Percentiles rank a stretch among this genome's conserved stretches.
These are phyloP conservation scores for Lachnellula subtilissima DNA, from an alignment of 2,329 filamentous ascomycete species.

Conservation along the genomic window DNA sequence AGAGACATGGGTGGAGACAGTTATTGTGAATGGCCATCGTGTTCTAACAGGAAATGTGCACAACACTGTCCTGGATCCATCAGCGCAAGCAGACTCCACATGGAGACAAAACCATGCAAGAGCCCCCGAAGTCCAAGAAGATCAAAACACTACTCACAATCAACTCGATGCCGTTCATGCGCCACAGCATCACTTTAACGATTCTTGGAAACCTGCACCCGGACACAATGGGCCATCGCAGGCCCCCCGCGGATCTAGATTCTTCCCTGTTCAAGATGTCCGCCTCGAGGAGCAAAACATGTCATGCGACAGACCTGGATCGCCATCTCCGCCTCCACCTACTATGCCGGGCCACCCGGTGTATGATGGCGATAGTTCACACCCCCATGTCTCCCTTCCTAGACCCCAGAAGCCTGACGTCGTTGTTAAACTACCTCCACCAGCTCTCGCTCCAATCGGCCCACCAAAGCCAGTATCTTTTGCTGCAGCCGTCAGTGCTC, in stretches of 20 bases:
- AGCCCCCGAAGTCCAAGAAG: slow-evolving; percentile 16
- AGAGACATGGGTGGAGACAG: slow-evolving; percentile 25
- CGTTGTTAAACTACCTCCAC: slow-evolving; percentile 69
- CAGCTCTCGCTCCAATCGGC: slow-evolving; percentile 37
- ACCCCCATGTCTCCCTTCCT: slow-evolving; percentile 66
- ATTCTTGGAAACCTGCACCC: slow-evolving; percentile 28
- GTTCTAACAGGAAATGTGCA: slow-evolving; percentile 21
- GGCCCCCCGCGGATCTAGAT: slow-evolving; percentile 49
- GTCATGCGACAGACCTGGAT: slow-evolving; percentile 38
- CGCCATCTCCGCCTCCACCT: slow-evolving; percentile 68
- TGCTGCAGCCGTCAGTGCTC: slow-evolving; percentile 36
- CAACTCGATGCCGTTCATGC: slow-evolving; percentile 13
- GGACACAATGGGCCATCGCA: slow-evolving; percentile 37
- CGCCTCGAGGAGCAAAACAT: slow-evolving; percentile 37
- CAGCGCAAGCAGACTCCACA: neutral
- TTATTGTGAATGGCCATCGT: slow-evolving; percentile 7
- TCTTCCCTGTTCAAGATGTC: slow-evolving; percentile 53
- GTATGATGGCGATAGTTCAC: slow-evolving; percentile 60
- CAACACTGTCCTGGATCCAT: slow-evolving; percentile 18
- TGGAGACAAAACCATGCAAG: neutral
- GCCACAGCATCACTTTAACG: slow-evolving; percentile 24
- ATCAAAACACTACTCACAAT: slow-evolving; percentile 17
- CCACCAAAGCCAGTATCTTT: slow-evolving; percentile 42
- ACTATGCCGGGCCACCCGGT: slow-evolving; percentile 66
- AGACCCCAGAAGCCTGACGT: slow-evolving; percentile 67